Evolutionary conservation across 2,329 filamentous ascomycete genomes (phyloP).

Genomic region (Drechslerella coelobrocha): DNA sequence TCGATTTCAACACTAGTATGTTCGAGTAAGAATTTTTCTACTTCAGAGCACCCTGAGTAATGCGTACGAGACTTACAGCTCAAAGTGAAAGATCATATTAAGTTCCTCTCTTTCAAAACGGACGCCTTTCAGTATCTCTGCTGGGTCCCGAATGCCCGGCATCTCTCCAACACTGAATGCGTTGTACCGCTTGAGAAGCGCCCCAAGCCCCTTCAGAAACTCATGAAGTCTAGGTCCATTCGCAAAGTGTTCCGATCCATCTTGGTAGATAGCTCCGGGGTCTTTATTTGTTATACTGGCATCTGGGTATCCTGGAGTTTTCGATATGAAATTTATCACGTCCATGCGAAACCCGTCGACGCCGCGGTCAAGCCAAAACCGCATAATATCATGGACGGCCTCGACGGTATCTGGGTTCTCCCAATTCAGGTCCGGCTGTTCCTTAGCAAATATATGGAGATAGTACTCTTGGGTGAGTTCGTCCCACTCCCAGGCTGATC

Average conservation of each 20-base stretch:
- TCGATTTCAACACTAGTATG: constrained; percentile 63
- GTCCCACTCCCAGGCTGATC: constrained; percentile 63
- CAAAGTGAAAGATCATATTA: constrained; percentile 77
- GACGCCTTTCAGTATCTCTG: constrained; percentile 65
- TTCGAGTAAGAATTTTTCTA: constrained; percentile 25
- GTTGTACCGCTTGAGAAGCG: constrained; percentile 67
- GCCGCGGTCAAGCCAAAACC: constrained; percentile 78
- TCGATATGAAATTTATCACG: constrained; percentile 76
- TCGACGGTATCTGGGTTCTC: constrained; percentile 71
- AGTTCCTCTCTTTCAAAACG: constrained; percentile 67
- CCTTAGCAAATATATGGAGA: constrained; percentile 71
- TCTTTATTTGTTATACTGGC: constrained; percentile 63
- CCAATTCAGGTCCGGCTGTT: constrained; percentile 88
- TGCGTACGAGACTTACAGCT: constrained; percentile 61
- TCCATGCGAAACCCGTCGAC: constrained; percentile 78
- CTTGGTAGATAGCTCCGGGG: constrained; percentile 59
- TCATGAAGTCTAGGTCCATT: constrained; percentile 75
- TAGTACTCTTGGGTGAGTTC: constrained; percentile 64
- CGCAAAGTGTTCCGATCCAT: constrained; percentile 67
- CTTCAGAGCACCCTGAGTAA: not conserved
- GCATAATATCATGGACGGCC: constrained; percentile 76
- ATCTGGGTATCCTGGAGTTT: constrained; percentile 67
- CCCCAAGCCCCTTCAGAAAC: constrained; percentile 71
- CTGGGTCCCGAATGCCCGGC: constrained; percentile 61
- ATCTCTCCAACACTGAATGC: constrained; percentile 76